A percentile compares a stretch with the other conserved stretches of the same genome.
phyloP scores from a whole-genome alignment of 2,329 filamentous ascomycete genomes.

The Colletotrichum neosansevieriae region DNA sequence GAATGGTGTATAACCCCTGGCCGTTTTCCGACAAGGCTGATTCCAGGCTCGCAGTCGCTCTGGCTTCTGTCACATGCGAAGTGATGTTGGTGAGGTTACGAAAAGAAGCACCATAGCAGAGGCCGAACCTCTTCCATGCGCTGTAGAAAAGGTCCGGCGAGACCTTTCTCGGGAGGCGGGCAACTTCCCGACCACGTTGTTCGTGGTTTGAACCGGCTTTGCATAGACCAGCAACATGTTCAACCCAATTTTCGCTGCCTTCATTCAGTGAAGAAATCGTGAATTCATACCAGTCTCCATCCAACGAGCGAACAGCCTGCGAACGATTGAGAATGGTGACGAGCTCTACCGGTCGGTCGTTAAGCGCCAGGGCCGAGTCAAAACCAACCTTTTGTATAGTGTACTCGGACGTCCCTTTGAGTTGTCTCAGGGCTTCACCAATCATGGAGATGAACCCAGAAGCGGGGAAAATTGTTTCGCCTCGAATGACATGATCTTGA shows the following conservation, averaged over 20 bases:
- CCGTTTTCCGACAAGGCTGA: background rate
- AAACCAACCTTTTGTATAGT: constrained; percentile 47
- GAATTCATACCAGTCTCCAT: constrained; percentile 49
- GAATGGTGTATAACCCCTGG: constrained; percentile 46
- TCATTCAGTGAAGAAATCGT: constrained; percentile 47
- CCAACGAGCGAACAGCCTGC: constrained; percentile 43
- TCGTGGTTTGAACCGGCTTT: background rate
- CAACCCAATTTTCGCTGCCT: constrained; percentile 27
- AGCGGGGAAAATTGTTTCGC: constrained; percentile 22
- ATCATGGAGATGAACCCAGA: constrained; percentile 32
- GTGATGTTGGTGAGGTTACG: constrained; percentile 40
- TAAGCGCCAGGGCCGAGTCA: constrained; percentile 48
- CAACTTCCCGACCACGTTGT: background rate
- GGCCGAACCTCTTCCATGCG: constrained; percentile 45
- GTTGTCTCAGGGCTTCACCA: constrained; percentile 28
- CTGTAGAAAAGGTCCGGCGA: constrained; percentile 44
- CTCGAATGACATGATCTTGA: constrained; percentile 15
- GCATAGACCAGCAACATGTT: constrained; percentile 22
- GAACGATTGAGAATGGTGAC: constrained; percentile 47
- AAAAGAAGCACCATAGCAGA: constrained; percentile 46
- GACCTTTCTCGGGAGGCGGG: constrained; percentile 41
- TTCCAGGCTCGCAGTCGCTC: constrained; percentile 19
- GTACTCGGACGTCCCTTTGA: constrained; percentile 41
- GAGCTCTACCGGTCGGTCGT: constrained; percentile 46
- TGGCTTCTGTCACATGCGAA: constrained; percentile 11